These are phyloP conservation scores for Candida nonsorbophila DNA, from an alignment of 805 yeast species.

Conservation along the genomic window DNA sequence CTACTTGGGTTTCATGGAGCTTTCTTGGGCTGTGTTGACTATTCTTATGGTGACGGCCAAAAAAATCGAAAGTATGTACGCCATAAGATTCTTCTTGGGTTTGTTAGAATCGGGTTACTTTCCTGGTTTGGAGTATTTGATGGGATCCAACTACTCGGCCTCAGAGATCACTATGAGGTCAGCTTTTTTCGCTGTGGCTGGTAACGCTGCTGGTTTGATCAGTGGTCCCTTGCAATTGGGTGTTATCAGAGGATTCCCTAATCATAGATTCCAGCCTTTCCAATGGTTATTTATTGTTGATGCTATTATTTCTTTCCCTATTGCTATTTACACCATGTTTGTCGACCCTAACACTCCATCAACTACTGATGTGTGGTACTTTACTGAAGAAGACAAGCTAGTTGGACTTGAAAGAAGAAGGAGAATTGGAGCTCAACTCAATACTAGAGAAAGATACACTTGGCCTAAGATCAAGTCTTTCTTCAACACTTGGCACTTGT, in stretches of 20 bases:
- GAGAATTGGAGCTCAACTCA: slow-evolving; percentile 36
- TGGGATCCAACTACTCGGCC: slow-evolving; percentile 25
- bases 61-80: slow-evolving; percentile 18
- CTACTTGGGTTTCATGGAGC: slow-evolving; percentile 30
- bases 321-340: slow-evolving; percentile 25
- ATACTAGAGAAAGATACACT: slow-evolving; percentile 36
- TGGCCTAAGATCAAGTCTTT: slow-evolving; percentile 32
- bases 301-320: slow-evolving; percentile 27
- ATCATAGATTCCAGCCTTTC: slow-evolving; percentile 20
- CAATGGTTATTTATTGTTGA: slow-evolving; percentile 32
- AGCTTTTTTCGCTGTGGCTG: slow-evolving; percentile 24
- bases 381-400: slow-evolving; percentile 24
- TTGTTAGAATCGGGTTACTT: slow-evolving; percentile 45
- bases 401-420: slow-evolving; percentile 45
- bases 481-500: slow-evolving; percentile 47
- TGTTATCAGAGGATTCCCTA: slow-evolving; percentile 16
- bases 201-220: slow-evolving; percentile 20
- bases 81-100: slow-evolving; percentile 35
- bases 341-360: slow-evolving; percentile 31
- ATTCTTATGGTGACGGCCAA: slow-evolving; percentile 20
- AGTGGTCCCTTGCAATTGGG: slow-evolving; percentile 30
- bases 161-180: slow-evolving; percentile 24
- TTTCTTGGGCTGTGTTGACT: slow-evolving; percentile 24
- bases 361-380: slow-evolving; percentile 28
- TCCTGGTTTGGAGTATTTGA: slow-evolving; percentile 55